phyloP scores from a whole-genome alignment of 176 grass and related monocot genomes.

The Oryza longistaminata region DNA sequence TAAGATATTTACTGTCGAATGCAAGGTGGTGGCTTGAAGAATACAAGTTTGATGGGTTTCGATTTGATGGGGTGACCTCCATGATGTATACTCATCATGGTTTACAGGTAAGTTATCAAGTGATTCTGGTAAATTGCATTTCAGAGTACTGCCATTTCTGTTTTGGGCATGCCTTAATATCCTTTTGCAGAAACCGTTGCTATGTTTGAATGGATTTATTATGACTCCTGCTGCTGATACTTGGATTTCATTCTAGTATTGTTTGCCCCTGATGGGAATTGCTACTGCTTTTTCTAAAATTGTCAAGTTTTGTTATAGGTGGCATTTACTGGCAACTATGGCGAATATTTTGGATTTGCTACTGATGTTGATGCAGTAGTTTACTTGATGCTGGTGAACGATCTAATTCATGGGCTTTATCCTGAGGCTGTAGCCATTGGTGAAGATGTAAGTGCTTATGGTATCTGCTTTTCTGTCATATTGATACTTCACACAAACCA shows the following conservation, averaged over 20 bases:
- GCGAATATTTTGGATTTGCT: constrained; percentile 95
- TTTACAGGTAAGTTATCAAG: constrained; percentile 63
- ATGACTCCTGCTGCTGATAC: neutral
- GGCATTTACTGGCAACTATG: constrained; percentile 87
- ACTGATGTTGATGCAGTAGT: constrained; percentile 93
- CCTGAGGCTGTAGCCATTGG: constrained; percentile 81
- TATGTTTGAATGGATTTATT: neutral
- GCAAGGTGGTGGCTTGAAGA: constrained; percentile 98
- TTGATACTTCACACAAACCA: neutral
- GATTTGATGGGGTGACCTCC: constrained; percentile 97
- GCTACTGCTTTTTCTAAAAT: constrained; percentile 24
- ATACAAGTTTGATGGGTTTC: constrained; percentile 96
- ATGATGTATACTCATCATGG: constrained; percentile 99
- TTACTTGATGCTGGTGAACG: constrained; percentile 96
- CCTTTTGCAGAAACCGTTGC: constrained; percentile 3
- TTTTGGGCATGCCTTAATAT: neutral
- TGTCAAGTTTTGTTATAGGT: constrained; percentile 50
- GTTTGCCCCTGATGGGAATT: neutral
- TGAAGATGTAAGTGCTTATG: constrained; percentile 80
- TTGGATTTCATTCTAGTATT: neutral
- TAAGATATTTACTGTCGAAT: constrained; percentile 91
- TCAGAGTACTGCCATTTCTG: neutral
- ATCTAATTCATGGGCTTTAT: constrained; percentile 87
- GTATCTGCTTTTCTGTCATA: neutral
- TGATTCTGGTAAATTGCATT: constrained; percentile 26